phyloP scores from a whole-genome alignment of 495 filamentous ascomycete genomes.

The Hyaloscypha bicolor region DNA sequence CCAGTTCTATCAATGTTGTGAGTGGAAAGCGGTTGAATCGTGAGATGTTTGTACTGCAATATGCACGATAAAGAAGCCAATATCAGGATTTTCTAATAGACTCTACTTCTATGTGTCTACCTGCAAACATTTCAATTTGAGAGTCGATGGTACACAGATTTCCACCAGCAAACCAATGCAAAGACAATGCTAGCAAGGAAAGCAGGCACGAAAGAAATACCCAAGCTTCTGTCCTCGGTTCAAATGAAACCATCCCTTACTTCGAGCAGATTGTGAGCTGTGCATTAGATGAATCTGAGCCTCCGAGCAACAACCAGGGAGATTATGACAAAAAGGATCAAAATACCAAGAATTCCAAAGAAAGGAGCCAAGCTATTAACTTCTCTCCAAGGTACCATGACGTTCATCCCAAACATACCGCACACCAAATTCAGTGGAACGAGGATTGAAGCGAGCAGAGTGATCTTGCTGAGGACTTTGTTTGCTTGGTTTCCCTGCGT shows the following conservation, averaged over 20 bases:
- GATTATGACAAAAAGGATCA: conserved; percentile 59
- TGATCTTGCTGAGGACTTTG: conserved; percentile 88
- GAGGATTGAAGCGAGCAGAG: conserved; percentile 90
- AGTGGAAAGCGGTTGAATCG: too few species aligned
- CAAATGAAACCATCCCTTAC: neutral
- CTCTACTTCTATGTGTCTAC: too few species aligned
- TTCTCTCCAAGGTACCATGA: conserved; percentile 71
- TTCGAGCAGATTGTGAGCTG: too few species aligned
- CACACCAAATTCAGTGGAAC: conserved; percentile 96
- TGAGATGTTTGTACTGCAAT: too few species aligned
- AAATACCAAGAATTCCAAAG: conserved; percentile 74
- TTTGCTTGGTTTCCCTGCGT: conserved; percentile 79
- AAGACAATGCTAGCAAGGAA: neutral
- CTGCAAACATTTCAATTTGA: too few species aligned
- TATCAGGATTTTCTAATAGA: too few species aligned
- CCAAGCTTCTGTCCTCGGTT: neutral
- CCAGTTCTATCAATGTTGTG: too few species aligned
- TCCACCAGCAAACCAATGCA: neutral
- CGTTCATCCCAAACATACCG: conserved; percentile 98
- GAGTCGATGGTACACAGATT: too few species aligned
- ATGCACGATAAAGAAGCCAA: too few species aligned
- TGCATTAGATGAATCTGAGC: conserved; percentile 44
- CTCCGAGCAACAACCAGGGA: conserved; percentile 51
- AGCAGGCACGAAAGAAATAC: neutral
- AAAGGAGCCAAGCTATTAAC: conserved; percentile 66